Conservation (phyloP, 805 yeast genomes). For the Monosporozyma unispora region DNA sequence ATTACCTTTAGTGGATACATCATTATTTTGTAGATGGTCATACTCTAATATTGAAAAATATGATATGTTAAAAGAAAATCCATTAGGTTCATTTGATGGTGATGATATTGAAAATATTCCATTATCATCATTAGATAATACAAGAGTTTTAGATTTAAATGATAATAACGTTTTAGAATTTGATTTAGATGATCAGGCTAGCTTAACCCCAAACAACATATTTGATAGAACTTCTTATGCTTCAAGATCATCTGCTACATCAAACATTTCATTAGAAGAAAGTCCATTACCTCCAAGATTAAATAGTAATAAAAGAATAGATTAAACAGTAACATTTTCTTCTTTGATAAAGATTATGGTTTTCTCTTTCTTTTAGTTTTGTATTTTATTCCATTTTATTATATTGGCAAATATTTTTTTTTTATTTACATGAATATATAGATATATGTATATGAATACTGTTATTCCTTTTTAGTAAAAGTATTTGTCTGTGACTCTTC, state of each 20-base stretch:
- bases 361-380: neutral
- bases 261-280: slow-evolving; percentile 27
- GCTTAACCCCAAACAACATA: slow-evolving; percentile 15
- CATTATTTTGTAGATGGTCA: slow-evolving; percentile 61
- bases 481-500: neutral
- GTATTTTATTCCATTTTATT: neutral
- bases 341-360: neutral
- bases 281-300: slow-evolving; percentile 7
- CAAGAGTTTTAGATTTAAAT: slow-evolving; percentile 9
- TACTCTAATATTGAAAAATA: slow-evolving; percentile 36
- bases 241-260: slow-evolving; percentile 30
- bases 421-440: neutral
- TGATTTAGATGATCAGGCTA: slow-evolving; percentile 17
- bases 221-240: slow-evolving; percentile 27
- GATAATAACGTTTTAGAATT: slow-evolving; percentile 8
- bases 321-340: neutral
- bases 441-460: neutral
- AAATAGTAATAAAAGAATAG: slow-evolving; percentile 2
- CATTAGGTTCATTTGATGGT: slow-evolving; percentile 22
- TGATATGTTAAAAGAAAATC: slow-evolving; percentile 30
- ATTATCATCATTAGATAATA: slow-evolving; percentile 6
- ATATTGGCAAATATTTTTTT: neutral
- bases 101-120: slow-evolving; percentile 30
- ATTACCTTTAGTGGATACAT: slow-evolving; percentile 51
- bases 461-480: neutral